Base-by-base conservation (phyloP, 768 basidiomycete genomes). In the Coprinopsis strossmayeri region DNA sequence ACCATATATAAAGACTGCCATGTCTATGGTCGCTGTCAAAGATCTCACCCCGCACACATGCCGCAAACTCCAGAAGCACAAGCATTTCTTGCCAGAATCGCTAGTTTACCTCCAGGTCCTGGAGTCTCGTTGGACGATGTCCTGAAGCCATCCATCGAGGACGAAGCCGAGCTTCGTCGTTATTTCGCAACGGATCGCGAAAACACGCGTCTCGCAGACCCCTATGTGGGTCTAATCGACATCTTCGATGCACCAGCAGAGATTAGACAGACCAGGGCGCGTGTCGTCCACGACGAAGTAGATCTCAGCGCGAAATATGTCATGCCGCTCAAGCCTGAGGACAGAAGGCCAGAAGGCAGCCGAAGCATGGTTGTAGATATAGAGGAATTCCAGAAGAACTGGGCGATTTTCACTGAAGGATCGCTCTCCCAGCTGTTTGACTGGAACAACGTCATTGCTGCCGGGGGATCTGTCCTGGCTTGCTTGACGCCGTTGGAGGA, bases 371-470 rank as follows among this genome's bases (percentile, higher is more conserved):
- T 76, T 10, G 53, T 64, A 1, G 64, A 64, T 53, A 57, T 81
- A 10, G 80, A 80, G 17, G 75, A 78, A 44, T 84, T 82, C 68
- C 74, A 74, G 64, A 74, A 72, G 64, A 81, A 80, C 56, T 84
- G 81, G 81, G 48, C 71, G 10, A 67, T 82, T 34, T 84, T 84
- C 61, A 76, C 74, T 11, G 81, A 84, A 56, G 77, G 76, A 2
- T 78, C 79, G 2, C 64, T 84, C 7, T 78, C 76, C 5, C 79
- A 82, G 56, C 64, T 82, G 15, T 21, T 67, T 32, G 74, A 81
- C 54, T 83, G 81, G 80, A 78, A 69, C 63, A 81, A 82, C 54
- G 77, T 83, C 50, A 66, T 82, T 15, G 80, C 73, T 27, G 79
- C 79, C 37, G 81, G 82, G 13, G 81, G 82, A 11, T 66, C 77